Percentiles rank a stretch among this genome's conserved stretches.
Evolutionary conservation across 768 basidiomycete species (phyloP).

Genomic region (Lentinula boryana): DNA sequence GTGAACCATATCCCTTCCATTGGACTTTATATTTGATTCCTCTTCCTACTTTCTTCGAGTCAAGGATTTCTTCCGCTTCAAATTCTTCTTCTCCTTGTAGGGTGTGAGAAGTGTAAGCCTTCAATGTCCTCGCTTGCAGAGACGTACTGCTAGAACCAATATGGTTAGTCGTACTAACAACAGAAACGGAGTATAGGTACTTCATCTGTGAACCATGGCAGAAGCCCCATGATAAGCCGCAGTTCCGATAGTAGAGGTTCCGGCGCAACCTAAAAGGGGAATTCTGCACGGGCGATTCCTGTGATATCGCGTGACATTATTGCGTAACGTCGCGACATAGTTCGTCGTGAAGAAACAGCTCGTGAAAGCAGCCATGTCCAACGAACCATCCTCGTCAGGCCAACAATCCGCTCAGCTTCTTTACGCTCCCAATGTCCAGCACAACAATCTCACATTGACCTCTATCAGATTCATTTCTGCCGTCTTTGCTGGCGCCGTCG

Average conservation of each 20-base stretch:
- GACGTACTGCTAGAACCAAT: conserved; percentile 21
- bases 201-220: conserved; percentile 33
- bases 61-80: no score
- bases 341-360: no score
- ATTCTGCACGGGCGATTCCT: no score
- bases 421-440: conserved; percentile 4
- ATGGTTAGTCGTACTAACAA: not conserved
- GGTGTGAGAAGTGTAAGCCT: conserved; percentile 31
- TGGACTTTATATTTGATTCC: no score
- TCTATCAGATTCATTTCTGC: conserved; percentile 77
- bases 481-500: conserved; percentile 82
- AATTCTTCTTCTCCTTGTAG: no score
- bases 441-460: conserved; percentile 29
- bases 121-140: conserved; percentile 41
- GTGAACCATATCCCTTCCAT: no score
- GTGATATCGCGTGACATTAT: no score
- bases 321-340: no score
- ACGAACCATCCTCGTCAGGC: conserved; percentile 13
- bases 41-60: no score
- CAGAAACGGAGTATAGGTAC: conserved; percentile 23
- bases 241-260: conserved; percentile 20
- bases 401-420: not conserved
- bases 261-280: no score
- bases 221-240: conserved; percentile 46
- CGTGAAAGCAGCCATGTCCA: conserved; percentile 17